Percentiles rank a stretch among this genome's conserved stretches.
These are phyloP conservation scores for Sporothrix dimorphospora DNA, from an alignment of 2,329 filamentous ascomycete species.

Conservation along the genomic window DNA sequence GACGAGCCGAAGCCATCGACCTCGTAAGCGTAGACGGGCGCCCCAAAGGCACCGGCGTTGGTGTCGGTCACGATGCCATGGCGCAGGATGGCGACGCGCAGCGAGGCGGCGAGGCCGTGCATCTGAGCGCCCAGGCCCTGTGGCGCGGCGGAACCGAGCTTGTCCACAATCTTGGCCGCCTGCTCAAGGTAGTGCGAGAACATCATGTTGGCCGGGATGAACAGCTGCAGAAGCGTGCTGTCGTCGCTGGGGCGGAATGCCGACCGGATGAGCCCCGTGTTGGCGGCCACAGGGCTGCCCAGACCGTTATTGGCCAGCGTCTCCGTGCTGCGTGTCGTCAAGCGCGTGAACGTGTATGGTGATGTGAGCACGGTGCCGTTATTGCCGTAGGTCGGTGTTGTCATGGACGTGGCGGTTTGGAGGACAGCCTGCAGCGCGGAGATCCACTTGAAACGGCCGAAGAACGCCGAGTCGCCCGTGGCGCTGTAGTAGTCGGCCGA, in stretches of 20 bases:
- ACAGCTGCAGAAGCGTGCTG: conserved; percentile 79
- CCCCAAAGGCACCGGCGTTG: conserved; percentile 44
- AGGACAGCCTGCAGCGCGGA: conserved; percentile 72
- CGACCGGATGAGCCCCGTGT: conserved; percentile 82
- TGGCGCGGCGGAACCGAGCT: conserved; percentile 41
- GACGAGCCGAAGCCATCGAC: conserved; percentile 69
- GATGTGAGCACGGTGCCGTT: conserved; percentile 58
- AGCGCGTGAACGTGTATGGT: conserved; percentile 77
- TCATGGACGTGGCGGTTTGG: conserved; percentile 69
- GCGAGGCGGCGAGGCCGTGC: conserved; percentile 59
- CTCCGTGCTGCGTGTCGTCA: conserved; percentile 74
- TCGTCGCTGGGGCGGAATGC: conserved; percentile 93
- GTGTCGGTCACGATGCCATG: conserved; percentile 53
- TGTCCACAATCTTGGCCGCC: conserved; percentile 50
- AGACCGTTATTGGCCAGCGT: conserved; percentile 76
- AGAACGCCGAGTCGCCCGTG: conserved; percentile 74
- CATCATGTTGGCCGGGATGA: conserved; percentile 91
- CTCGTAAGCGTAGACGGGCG: conserved; percentile 69
- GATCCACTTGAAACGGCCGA: conserved; percentile 73
- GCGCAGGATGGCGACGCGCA: conserved; percentile 35
- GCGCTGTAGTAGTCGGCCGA: conserved; percentile 77
- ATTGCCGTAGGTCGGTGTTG: conserved; percentile 70
- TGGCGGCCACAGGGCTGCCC: conserved; percentile 76
- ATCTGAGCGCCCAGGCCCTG: conserved; percentile 57
- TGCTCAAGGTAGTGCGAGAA: conserved; percentile 65